Evolutionary conservation across 495 filamentous ascomycete genomes (phyloP).

Genomic region (Patellaria atrata): DNA sequence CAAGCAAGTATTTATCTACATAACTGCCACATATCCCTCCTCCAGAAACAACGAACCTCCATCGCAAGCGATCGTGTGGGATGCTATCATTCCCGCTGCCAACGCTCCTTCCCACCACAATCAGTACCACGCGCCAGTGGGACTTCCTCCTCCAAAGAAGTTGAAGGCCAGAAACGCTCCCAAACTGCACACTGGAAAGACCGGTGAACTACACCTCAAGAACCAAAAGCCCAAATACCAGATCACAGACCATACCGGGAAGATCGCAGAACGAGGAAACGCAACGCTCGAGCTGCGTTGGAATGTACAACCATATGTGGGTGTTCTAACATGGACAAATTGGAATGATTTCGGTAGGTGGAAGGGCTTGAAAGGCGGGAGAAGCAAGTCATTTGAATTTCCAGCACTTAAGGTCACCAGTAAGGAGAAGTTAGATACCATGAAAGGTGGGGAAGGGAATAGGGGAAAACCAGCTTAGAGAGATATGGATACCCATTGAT

Average conservation of each 20-base stretch:
- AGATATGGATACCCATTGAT: conserved; percentile 1
- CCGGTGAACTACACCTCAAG: conserved; percentile 53
- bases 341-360: conserved; percentile 44
- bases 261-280: conserved; percentile 52
- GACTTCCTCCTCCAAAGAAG: neutral
- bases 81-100: conserved; percentile 71
- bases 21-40: conserved; percentile 73
- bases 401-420: conserved; percentile 50
- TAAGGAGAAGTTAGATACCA: conserved; percentile 25
- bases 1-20: conserved; percentile 95
- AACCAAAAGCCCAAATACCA: conserved; percentile 86
- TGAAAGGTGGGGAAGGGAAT: conserved; percentile 28
- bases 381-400: conserved; percentile 55
- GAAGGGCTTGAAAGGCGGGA: conserved; percentile 45
- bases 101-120: conserved; percentile 36
- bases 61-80: conserved; percentile 83
- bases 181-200: conserved; percentile 9
- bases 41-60: conserved; percentile 30
- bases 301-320: conserved; percentile 98
- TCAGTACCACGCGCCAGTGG: conserved; percentile 32
- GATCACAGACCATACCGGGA: conserved; percentile 71
- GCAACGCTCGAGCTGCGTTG: conserved; percentile 70
- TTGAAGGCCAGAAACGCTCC: conserved; percentile 26
- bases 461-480: conserved; percentile 24
- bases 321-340: conserved; percentile 65